These are phyloP conservation scores for Cutaneotrichosporon daszewskae DNA, from an alignment of 1,284 basidiomycete species.

Conservation along the genomic window DNA sequence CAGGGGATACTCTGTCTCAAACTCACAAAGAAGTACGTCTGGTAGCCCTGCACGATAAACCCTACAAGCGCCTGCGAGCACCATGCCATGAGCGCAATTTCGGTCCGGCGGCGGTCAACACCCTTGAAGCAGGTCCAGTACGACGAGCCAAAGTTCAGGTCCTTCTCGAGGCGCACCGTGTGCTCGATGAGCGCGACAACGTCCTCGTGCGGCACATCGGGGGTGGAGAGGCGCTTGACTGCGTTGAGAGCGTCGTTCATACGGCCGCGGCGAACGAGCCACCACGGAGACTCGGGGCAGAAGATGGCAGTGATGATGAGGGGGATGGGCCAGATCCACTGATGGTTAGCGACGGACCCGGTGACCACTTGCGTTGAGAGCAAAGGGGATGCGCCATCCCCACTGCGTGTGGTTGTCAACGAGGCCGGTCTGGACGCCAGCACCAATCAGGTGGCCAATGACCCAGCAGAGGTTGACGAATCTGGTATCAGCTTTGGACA, in stretches of 20 bases:
- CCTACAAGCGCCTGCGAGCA: constrained; percentile 1
- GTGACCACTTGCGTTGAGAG: no score
- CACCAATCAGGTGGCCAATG: constrained; percentile 22
- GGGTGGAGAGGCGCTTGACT: background rate
- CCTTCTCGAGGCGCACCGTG: constrained; percentile 32
- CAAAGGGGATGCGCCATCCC: constrained; percentile 12
- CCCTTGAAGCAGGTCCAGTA: constrained; percentile 46
- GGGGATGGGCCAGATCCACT: constrained; percentile 13
- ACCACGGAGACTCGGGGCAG: constrained; percentile 37
- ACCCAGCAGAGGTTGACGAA: constrained; percentile 46
- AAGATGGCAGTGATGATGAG: constrained; percentile 15
- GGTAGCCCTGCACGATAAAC: constrained; percentile 15
- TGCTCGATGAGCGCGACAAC: constrained; percentile 43
- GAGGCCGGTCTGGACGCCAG: constrained; percentile 16
- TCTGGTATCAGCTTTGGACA: no score
- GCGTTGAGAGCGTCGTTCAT: constrained; percentile 16
- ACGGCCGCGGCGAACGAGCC: constrained; percentile 25
- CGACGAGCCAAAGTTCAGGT: constrained; percentile 27
- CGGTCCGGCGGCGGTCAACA: constrained; percentile 39
- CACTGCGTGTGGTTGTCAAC: constrained; percentile 12
- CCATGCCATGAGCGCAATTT: constrained; percentile 23
- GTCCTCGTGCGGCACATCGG: constrained; percentile 31
- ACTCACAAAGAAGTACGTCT: constrained; percentile 20
- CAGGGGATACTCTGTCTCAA: constrained; percentile 11
- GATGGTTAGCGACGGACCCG: no score